Evolutionary conservation across 257 asterid species (phyloP).

Genomic region (Craterostigma plantagineum): DNA sequence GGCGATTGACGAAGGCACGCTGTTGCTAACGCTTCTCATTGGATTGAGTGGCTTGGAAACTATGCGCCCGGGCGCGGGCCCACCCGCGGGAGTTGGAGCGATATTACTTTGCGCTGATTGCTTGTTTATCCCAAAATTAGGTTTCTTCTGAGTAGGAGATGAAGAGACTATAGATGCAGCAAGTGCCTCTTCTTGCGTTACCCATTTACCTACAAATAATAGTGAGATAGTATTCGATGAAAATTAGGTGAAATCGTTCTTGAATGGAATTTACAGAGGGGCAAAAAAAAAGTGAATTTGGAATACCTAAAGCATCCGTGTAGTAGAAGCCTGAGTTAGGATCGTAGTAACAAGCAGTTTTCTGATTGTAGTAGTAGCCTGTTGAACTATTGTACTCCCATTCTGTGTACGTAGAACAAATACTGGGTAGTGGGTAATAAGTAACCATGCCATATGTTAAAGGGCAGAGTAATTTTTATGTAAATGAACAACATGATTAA

Average conservation of each 20-base stretch:
- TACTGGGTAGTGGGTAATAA: too few species aligned
- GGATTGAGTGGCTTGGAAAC: conserved; percentile 59
- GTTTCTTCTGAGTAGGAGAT: conserved; percentile 30
- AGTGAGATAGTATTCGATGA: conserved; percentile 7
- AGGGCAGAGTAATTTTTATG: too few species aligned
- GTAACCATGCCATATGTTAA: too few species aligned
- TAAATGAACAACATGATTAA: too few species aligned
- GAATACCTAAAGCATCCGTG: conserved; percentile 51
- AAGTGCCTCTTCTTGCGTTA: conserved; percentile 65
- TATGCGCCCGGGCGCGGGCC: conserved; percentile 65
- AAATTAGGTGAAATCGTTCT: background rate
- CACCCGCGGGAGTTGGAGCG: conserved; percentile 30
- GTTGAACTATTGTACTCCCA: conserved; percentile 75
- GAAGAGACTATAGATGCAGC: conserved; percentile 38
- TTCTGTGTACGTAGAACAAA: conserved; percentile 22
- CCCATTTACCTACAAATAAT: conserved; percentile 82
- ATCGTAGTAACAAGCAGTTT: conserved; percentile 50
- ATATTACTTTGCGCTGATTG: conserved; percentile 18
- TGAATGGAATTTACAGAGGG: background rate
- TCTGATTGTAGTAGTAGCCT: conserved; percentile 62
- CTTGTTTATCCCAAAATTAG: conserved; percentile 24
- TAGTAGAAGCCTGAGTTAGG: conserved; percentile 95
- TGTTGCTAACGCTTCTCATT: conserved; percentile 32
- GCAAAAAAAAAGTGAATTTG: too few species aligned
- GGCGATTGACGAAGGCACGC: conserved; percentile 56